Percentiles rank a stretch among this genome's conserved stretches.
These are phyloP conservation scores for Tetrapisispora namnaoensis DNA, from an alignment of 805 yeast genomes.

Conservation along the genomic window DNA sequence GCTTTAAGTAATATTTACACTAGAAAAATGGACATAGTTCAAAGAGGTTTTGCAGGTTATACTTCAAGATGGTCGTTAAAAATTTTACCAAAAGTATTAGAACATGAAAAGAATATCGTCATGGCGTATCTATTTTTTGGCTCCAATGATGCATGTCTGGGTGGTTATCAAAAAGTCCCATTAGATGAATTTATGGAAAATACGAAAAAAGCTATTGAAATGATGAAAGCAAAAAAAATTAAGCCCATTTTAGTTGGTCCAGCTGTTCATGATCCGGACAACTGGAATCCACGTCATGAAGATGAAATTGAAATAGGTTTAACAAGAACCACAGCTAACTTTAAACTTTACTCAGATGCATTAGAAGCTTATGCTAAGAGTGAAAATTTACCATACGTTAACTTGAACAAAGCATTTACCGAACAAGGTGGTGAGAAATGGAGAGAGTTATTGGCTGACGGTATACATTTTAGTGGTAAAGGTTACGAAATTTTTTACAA, in stretches of 20 bases:
- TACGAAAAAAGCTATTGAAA: slow-evolving; percentile 33
- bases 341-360: slow-evolving; percentile 42
- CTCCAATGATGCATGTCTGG: slow-evolving; percentile 58
- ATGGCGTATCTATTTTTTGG: slow-evolving; percentile 63
- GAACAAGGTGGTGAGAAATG: slow-evolving; percentile 32
- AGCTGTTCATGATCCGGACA: slow-evolving; percentile 39
- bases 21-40: slow-evolving; percentile 56
- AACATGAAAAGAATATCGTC: slow-evolving; percentile 36
- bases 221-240: slow-evolving; percentile 35
- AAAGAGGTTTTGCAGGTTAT: slow-evolving; percentile 73
- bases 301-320: slow-evolving; percentile 33
- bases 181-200: slow-evolving; percentile 42
- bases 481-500: slow-evolving; percentile 44
- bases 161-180: slow-evolving; percentile 41
- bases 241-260: slow-evolving; percentile 55
- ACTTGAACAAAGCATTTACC: slow-evolving; percentile 39
- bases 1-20: slow-evolving; percentile 41
- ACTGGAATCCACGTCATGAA: slow-evolving; percentile 30
- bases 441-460: slow-evolving; percentile 39
- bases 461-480: slow-evolving; percentile 49
- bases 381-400: slow-evolving; percentile 45
- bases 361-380: slow-evolving; percentile 35
- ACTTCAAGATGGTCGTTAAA: slow-evolving; percentile 50
- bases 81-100: slow-evolving; percentile 41
- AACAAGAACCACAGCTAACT: slow-evolving; percentile 37